phyloP scores from a whole-genome alignment of 768 basidiomycete genomes.

The Baorangia bicolor region DNA sequence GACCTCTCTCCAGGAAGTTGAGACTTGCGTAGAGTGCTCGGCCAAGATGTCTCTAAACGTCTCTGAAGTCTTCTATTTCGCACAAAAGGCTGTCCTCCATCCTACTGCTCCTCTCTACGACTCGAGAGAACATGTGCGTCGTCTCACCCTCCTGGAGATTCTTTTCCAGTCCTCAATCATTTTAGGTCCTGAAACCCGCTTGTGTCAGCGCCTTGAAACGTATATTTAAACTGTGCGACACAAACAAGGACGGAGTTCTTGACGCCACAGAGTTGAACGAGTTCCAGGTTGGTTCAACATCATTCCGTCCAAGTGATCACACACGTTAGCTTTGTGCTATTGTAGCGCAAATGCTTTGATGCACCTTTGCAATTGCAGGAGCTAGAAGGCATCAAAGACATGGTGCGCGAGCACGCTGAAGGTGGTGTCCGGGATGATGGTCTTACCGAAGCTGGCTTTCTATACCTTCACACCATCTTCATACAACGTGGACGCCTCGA shows the following conservation, averaged over 20 bases:
- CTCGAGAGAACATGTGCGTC: conserved; percentile 87
- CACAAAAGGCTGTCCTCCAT: conserved; percentile 95
- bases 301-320: neutral
- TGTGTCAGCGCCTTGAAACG: conserved; percentile 84
- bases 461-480: conserved; percentile 94
- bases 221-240: conserved; percentile 96
- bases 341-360: conserved; percentile 91
- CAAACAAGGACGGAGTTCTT: conserved; percentile 90
- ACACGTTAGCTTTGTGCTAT: neutral
- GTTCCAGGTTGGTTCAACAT: conserved; percentile 69
- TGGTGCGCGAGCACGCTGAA: conserved; percentile 78
- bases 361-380: conserved; percentile 90
- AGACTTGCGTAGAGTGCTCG: conserved; percentile 98
- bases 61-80: conserved; percentile 97
- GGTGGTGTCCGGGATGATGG: conserved; percentile 75
- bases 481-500: conserved; percentile 94
- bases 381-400: conserved; percentile 93
- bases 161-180: conserved; percentile 9
- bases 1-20: conserved; percentile 73
- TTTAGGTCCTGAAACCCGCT: conserved; percentile 88
- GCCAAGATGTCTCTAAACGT: conserved; percentile 88
- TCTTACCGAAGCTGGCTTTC: conserved; percentile 89
- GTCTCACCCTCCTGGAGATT: neutral
- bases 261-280: conserved; percentile 92
- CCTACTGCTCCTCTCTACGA: conserved; percentile 97